Percentiles rank a stretch among this genome's conserved stretches.
Evolutionary conservation across 1,284 basidiomycete genomes (phyloP).

Genomic region (Ceratobasidium papillatum): DNA sequence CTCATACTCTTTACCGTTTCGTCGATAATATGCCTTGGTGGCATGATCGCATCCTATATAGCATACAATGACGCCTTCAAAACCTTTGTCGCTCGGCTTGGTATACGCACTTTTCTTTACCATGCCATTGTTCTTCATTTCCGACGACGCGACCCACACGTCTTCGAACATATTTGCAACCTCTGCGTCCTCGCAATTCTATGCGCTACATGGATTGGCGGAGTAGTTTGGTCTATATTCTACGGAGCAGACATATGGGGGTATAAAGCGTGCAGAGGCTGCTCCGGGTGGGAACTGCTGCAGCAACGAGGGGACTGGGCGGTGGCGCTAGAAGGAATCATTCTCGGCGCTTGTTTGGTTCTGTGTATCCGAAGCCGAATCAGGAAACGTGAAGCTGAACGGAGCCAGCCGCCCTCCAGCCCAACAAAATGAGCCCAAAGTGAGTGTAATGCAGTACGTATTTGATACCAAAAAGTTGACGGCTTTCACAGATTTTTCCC

Average conservation of each 20-base stretch:
- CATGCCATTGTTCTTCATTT: neutral
- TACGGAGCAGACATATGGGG: constrained; percentile 21
- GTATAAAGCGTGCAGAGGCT: neutral
- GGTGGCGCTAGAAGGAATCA: neutral
- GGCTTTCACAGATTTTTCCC: neutral
- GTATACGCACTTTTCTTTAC: constrained; percentile 10
- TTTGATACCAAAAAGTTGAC: neutral
- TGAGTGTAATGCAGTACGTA: neutral
- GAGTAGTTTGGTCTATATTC: neutral
- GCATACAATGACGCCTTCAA: neutral
- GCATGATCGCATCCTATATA: neutral
- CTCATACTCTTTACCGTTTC: neutral
- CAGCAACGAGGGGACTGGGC: neutral
- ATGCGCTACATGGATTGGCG: neutral
- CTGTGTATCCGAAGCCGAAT: constrained; percentile 7
- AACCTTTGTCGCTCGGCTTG: neutral
- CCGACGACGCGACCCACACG: neutral
- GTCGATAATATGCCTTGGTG: neutral
- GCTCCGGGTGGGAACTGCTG: neutral
- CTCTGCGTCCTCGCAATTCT: neutral
- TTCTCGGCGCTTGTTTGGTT: neutral
- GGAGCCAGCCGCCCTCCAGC: neutral
- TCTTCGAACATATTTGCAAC: constrained; percentile 2
- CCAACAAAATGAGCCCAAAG: neutral
- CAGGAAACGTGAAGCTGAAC: neutral